Conservation (phyloP, 768 basidiomycete species). For the Agaricus blazei region DNA sequence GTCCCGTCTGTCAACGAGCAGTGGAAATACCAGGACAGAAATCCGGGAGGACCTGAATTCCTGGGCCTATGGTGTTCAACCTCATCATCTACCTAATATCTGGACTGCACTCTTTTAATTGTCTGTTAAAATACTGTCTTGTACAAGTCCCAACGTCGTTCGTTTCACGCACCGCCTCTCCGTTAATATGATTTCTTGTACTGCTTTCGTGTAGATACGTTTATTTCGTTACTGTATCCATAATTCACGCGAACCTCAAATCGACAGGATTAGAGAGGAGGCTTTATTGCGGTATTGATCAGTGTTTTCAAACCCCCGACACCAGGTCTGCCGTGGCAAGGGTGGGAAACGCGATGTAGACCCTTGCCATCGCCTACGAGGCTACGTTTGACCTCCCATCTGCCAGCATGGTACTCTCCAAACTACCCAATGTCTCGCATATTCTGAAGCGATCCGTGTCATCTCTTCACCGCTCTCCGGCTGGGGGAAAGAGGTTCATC, state of each 20-base stretch:
- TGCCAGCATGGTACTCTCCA: conserved; percentile 12
- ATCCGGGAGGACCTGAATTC: conserved; percentile 22
- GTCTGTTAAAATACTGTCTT: too few species aligned
- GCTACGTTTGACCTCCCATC: conserved; percentile 14
- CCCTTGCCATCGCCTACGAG: not conserved
- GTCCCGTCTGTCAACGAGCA: conserved; percentile 79
- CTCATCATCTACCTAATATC: not conserved
- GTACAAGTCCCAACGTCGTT: too few species aligned
- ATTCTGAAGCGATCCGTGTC: conserved; percentile 15
- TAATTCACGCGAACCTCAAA: too few species aligned
- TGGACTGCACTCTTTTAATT: too few species aligned
- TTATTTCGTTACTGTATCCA: too few species aligned
- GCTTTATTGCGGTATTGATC: not conserved
- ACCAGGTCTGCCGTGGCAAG: not conserved
- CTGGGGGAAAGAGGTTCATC: conserved; percentile 21
- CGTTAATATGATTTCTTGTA: too few species aligned
- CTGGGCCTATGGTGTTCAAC: not conserved
- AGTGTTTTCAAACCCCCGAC: not conserved
- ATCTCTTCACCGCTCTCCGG: conserved; percentile 8
- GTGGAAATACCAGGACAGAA: conserved; percentile 47
- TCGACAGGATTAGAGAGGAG: too few species aligned
- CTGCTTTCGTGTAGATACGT: too few species aligned
- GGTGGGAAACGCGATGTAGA: conserved; percentile 3
- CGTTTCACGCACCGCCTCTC: too few species aligned
- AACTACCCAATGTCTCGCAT: conserved; percentile 19